Evolutionary conservation across 257 asterid species (phyloP).

Genomic region (Asclepias syriaca): DNA sequence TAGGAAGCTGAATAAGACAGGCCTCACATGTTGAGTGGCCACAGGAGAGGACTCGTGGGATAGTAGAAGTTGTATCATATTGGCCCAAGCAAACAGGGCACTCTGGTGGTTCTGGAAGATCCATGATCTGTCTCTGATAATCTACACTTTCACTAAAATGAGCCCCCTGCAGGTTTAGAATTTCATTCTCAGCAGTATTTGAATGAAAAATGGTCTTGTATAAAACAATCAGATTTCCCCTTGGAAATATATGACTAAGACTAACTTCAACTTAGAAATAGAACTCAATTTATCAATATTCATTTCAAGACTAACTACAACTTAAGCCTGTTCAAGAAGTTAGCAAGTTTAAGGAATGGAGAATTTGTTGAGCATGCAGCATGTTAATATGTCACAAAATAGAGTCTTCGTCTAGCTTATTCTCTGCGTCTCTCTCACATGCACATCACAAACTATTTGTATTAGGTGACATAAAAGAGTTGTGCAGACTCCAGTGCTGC

Average conservation of each 20-base stretch:
- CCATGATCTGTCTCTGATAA: slow-evolving; percentile 29
- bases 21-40: slow-evolving; percentile 85
- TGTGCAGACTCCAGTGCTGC: neutral
- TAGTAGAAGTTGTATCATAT: slow-evolving; percentile 45
- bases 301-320: neutral
- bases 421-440: neutral
- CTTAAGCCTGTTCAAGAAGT: neutral
- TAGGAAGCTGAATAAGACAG: slow-evolving; percentile 67
- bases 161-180: neutral
- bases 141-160: neutral
- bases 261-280: neutral
- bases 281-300: neutral
- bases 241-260: neutral
- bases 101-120: slow-evolving; percentile 74
- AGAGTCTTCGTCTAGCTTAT: neutral
- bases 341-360: neutral
- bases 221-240: neutral
- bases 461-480: neutral
- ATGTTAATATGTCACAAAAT: neutral
- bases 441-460: neutral
- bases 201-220: neutral
- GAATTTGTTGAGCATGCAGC: neutral
- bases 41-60: slow-evolving; percentile 86
- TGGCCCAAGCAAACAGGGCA: slow-evolving; percentile 81
- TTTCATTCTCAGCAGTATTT: neutral